Percentiles rank a stretch among this genome's conserved stretches.
Conservation (phyloP, 2,329 filamentous ascomycete species). For the Lecanicillium sp. region DNA sequence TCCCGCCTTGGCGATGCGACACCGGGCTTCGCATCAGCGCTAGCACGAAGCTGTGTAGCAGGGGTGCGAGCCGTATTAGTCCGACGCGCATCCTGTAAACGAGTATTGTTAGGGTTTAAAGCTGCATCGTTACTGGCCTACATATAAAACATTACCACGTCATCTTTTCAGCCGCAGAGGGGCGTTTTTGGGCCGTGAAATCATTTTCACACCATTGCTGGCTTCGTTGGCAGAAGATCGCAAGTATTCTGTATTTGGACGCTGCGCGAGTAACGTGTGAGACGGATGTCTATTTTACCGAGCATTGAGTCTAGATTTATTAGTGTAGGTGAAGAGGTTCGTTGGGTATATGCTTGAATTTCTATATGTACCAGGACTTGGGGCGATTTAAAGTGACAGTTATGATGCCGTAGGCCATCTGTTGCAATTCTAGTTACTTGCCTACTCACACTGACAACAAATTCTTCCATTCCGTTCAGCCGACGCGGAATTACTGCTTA, state of each 20-base stretch:
- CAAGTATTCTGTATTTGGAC: background rate
- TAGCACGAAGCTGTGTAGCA: background rate
- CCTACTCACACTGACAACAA: too few relatives aligned
- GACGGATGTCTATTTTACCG: too few relatives aligned
- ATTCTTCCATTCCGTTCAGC: too few relatives aligned
- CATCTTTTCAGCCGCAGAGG: conserved; percentile 3
- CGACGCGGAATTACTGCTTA: too few relatives aligned
- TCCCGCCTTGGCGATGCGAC: background rate
- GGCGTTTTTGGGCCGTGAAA: background rate
- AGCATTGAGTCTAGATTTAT: too few relatives aligned
- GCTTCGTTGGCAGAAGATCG: background rate
- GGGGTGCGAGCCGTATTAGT: background rate
- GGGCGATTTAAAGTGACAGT: too few relatives aligned
- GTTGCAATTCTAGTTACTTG: too few relatives aligned
- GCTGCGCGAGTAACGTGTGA: background rate
- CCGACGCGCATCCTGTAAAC: background rate
- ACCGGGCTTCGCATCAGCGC: conserved; percentile 8
- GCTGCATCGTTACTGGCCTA: background rate
- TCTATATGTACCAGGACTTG: too few relatives aligned
- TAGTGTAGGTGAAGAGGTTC: too few relatives aligned
- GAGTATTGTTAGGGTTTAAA: background rate
- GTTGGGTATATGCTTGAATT: too few relatives aligned
- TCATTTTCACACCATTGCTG: background rate
- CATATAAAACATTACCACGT: background rate
- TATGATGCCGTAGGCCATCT: too few relatives aligned